Conservation (phyloP, 192 early-diverging fungal species). For the Piromyces sp. region DNA sequence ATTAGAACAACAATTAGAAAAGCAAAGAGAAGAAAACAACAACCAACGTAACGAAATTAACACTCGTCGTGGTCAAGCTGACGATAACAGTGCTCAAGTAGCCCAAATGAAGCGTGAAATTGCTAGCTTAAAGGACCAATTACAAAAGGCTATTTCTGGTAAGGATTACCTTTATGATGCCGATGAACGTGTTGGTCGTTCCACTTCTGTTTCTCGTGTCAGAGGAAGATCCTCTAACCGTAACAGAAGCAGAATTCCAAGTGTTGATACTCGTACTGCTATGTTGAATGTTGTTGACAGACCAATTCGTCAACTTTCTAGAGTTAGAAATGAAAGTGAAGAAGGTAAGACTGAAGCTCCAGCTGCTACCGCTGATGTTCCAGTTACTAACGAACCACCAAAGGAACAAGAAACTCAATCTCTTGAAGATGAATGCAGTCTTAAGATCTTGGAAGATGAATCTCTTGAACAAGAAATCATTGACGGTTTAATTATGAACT, state of each 20-base stretch:
- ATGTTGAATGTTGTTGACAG: neutral
- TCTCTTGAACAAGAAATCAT: slow-evolving; percentile 52
- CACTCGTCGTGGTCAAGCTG: neutral
- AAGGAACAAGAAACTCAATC: neutral
- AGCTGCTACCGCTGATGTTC: neutral
- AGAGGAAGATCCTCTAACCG: neutral
- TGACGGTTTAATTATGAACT: slow-evolving; percentile 70
- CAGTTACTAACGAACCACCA: neutral
- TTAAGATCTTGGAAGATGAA: slow-evolving; percentile 23
- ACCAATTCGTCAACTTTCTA: neutral
- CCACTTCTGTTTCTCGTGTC: neutral
- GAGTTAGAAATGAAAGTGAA: neutral
- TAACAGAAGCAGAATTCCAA: neutral
- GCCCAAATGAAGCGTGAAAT: neutral
- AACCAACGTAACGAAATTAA: neutral
- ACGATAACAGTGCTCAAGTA: neutral
- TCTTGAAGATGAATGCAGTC: neutral
- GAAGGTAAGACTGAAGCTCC: neutral
- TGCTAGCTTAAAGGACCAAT: neutral
- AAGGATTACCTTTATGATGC: neutral
- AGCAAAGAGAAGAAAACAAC: neutral
- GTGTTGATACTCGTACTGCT: neutral
- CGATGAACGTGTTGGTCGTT: neutral
- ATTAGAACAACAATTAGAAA: neutral
- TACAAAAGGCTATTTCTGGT: neutral